Evolutionary conservation across 2,329 filamentous ascomycete genomes (phyloP).

Genomic region (Gnomoniopsis sp.): DNA sequence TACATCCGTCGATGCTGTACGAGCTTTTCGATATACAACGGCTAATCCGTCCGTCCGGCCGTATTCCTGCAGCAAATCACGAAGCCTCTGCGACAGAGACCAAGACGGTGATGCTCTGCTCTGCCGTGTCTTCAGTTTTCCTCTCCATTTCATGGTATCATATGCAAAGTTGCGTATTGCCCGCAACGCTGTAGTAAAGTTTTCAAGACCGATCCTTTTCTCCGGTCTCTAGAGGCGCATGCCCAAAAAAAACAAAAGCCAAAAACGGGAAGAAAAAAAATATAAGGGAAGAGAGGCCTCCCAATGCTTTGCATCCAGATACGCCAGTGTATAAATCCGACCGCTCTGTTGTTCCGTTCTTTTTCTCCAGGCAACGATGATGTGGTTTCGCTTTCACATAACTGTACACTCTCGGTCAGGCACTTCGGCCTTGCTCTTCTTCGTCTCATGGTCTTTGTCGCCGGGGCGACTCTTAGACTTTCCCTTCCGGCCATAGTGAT

Average conservation of each 20-base stretch:
- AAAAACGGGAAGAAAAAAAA: not conserved
- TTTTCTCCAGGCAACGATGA: not conserved
- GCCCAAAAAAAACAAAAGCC: not conserved
- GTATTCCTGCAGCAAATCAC: not conserved
- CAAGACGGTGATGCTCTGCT: not conserved
- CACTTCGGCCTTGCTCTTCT: constrained; percentile 31
- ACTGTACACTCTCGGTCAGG: constrained; percentile 47
- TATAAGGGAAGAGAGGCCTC: not conserved
- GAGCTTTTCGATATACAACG: not conserved
- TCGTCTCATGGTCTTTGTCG: constrained; percentile 30
- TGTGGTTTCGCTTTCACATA: constrained; percentile 33
- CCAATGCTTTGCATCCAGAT: not conserved
- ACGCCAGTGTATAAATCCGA: constrained; percentile 3
- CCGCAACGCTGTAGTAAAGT: not conserved
- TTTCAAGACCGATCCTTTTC: not conserved
- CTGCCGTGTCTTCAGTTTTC: not conserved
- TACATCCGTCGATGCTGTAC: not conserved
- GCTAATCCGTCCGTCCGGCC: not conserved
- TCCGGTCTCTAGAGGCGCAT: no score
- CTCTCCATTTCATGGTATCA: constrained; percentile 13
- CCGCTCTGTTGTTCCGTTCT: constrained; percentile 5
- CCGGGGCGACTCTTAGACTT: constrained; percentile 32
- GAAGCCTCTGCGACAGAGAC: not conserved
- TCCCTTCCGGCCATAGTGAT: constrained; percentile 30
- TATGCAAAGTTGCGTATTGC: constrained; percentile 10